Conservation (phyloP, 2,329 filamentous ascomycete genomes). For the Alternaria sp. region DNA sequence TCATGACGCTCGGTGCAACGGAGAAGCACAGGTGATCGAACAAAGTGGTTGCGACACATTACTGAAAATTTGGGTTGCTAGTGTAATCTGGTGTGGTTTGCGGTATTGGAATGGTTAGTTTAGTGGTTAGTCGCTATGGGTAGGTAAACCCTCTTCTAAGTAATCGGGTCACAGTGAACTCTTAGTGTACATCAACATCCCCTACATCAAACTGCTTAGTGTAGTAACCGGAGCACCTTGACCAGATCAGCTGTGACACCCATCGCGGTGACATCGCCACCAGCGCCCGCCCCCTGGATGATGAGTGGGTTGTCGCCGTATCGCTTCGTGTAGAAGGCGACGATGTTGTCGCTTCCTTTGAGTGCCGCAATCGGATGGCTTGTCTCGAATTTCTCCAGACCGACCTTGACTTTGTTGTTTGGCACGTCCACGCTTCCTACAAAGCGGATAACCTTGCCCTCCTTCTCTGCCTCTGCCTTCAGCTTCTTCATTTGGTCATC, state of each 20-base stretch:
- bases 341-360: conserved; percentile 98
- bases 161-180: neutral
- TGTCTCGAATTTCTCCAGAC: conserved; percentile 81
- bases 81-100: neutral
- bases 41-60: neutral
- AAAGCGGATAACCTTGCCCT: conserved; percentile 92
- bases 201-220: conserved; percentile 44
- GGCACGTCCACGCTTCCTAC: conserved; percentile 90
- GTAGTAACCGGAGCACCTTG: conserved; percentile 81
- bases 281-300: conserved; percentile 92
- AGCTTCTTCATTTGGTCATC: conserved; percentile 89
- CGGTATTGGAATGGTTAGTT: neutral
- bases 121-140: neutral
- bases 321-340: conserved; percentile 96
- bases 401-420: conserved; percentile 86
- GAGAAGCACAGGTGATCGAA: conserved; percentile 1
- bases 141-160: neutral
- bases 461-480: conserved; percentile 83
- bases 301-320: conserved; percentile 92
- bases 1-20: conserved; percentile 2
- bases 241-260: conserved; percentile 93
- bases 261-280: conserved; percentile 96
- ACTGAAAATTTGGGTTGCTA: neutral
- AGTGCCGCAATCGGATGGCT: conserved; percentile 91
- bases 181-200: conserved; percentile 2